Evolutionary conservation across 805 yeast genomes (phyloP).

Genomic region (Torulaspora gathmanii): DNA sequence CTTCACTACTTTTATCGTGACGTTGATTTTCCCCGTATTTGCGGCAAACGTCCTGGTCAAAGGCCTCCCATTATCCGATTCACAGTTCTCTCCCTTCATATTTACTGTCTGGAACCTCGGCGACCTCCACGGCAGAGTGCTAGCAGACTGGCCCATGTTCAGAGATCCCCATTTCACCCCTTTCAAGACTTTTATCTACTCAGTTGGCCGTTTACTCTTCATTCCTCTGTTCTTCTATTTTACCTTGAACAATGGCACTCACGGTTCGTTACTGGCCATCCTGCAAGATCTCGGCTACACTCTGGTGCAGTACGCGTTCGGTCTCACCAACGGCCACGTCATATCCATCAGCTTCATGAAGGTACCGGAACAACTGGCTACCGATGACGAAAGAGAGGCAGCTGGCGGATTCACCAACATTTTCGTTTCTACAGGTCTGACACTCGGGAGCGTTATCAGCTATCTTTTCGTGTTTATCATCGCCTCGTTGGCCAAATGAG

Average conservation of each 20-base stretch:
- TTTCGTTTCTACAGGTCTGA: slow-evolving; percentile 70
- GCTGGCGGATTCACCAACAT: slow-evolving; percentile 92
- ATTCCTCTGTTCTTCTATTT: slow-evolving; percentile 71
- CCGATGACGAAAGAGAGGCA: slow-evolving; percentile 72
- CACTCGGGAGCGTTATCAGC: slow-evolving; percentile 73
- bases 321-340: slow-evolving; percentile 83
- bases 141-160: slow-evolving; percentile 45
- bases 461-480: slow-evolving; percentile 51
- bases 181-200: slow-evolving; percentile 45
- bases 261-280: slow-evolving; percentile 31
- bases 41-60: slow-evolving; percentile 63
- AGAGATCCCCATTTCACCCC: slow-evolving; percentile 22
- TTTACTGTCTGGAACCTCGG: slow-evolving; percentile 87
- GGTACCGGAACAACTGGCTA: slow-evolving; percentile 55
- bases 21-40: slow-evolving; percentile 81
- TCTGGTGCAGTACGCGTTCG: slow-evolving; percentile 68
- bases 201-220: slow-evolving; percentile 52
- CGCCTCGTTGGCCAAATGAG: slow-evolving; percentile 7
- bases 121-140: slow-evolving; percentile 71
- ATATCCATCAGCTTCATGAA: slow-evolving; percentile 76
- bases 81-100: slow-evolving; percentile 66
- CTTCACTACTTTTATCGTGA: slow-evolving; percentile 64
- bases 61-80: slow-evolving; percentile 28
- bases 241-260: slow-evolving; percentile 45
- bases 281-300: slow-evolving; percentile 66